Percentiles rank a stretch among this genome's conserved stretches.
phyloP scores from a whole-genome alignment of 2,329 filamentous ascomycete genomes.

The Mollisiaceae sp. region DNA sequence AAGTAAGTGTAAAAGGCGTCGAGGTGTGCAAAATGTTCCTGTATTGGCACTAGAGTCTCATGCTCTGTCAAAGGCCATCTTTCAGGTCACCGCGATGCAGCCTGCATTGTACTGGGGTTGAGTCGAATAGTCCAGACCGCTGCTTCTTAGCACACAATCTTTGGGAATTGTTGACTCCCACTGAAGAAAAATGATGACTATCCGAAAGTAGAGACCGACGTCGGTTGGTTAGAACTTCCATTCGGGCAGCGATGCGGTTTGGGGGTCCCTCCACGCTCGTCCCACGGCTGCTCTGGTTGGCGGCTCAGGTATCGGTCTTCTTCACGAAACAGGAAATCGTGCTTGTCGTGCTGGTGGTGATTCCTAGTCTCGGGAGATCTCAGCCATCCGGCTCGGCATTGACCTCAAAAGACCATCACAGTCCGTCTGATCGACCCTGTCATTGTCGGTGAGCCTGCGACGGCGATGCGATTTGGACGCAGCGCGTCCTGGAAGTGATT shows the following conservation, averaged over 20 bases:
- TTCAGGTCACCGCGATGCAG: neutral
- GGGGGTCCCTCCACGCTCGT: conserved; percentile 10
- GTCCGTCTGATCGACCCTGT: neutral
- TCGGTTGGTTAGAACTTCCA: conserved; percentile 9
- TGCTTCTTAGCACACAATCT: neutral
- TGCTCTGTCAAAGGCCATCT: neutral
- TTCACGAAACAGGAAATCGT: conserved; percentile 15
- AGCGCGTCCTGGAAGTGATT: neutral
- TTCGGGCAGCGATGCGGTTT: conserved; percentile 6
- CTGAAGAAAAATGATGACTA: neutral
- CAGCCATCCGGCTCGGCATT: conserved; percentile 6
- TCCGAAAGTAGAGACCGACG: neutral
- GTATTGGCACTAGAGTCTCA: conserved; percentile 1
- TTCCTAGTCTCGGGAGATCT: conserved; percentile 1
- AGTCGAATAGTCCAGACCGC: neutral
- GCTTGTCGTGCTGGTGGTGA: neutral
- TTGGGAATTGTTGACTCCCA: neutral
- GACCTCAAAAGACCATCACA: neutral
- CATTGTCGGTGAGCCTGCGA: neutral
- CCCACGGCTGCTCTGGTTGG: conserved; percentile 14
- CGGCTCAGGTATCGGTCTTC: conserved; percentile 14
- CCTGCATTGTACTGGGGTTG: neutral
- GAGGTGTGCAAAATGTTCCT: neutral
- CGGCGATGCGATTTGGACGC: neutral
- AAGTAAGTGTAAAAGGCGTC: neutral